Evolutionary conservation across 305 asterid species (phyloP).

Genomic region (Lippia alba): DNA sequence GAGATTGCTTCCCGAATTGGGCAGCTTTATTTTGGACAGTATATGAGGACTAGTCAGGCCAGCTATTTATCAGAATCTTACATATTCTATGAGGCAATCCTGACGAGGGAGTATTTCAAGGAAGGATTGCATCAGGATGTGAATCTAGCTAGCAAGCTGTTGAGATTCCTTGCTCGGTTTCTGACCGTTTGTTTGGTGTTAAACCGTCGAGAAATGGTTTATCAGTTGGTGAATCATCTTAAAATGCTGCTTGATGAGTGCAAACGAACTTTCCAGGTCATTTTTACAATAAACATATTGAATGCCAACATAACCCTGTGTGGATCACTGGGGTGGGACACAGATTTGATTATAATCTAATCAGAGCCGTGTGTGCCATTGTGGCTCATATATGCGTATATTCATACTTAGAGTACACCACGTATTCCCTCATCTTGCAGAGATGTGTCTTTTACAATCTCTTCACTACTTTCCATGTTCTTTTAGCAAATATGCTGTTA

Average conservation of each 20-base stretch:
- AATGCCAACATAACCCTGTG: neutral
- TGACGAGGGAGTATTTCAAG: slow-evolving; percentile 91
- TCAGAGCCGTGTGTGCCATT: slow-evolving; percentile 3
- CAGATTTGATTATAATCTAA: slow-evolving; percentile 10
- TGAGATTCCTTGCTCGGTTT: slow-evolving; percentile 93
- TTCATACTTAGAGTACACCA: neutral
- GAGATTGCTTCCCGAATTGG: slow-evolving; percentile 97
- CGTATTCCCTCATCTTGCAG: slow-evolving; percentile 17
- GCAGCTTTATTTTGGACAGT: slow-evolving; percentile 97
- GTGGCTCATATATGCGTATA: neutral
- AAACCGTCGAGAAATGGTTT: slow-evolving; percentile 81
- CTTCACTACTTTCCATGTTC: slow-evolving; percentile 1
- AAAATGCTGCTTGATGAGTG: slow-evolving; percentile 92
- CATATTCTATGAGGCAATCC: slow-evolving; percentile 88
- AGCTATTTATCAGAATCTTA: slow-evolving; percentile 84
- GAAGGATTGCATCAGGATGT: slow-evolving; percentile 91
- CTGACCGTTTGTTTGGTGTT: slow-evolving; percentile 86
- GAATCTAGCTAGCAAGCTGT: slow-evolving; percentile 79
- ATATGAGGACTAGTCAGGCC: slow-evolving; percentile 97
- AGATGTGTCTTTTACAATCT: slow-evolving; percentile 4
- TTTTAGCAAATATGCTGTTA: slow-evolving; percentile 11
- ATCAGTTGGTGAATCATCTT: slow-evolving; percentile 90
- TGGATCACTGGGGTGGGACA: neutral
- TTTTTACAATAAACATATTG: slow-evolving; percentile 27
- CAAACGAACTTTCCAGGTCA: slow-evolving; percentile 88